A percentile compares a stretch with the other conserved stretches of the same genome.
These are phyloP conservation scores for Macrocybe gigantea DNA, from an alignment of 768 basidiomycete species.

Conservation along the genomic window DNA sequence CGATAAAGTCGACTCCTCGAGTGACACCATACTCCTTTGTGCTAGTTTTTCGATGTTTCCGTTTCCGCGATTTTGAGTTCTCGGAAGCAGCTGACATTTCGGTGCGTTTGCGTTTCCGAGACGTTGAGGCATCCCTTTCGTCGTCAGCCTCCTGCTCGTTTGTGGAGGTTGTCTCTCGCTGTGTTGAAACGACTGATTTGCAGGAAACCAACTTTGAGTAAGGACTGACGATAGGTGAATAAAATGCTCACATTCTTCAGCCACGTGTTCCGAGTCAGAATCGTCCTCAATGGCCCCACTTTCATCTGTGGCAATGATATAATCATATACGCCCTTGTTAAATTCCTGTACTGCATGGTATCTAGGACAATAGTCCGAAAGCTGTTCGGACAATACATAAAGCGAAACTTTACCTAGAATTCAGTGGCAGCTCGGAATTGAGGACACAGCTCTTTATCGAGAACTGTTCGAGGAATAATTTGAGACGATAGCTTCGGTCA, in stretches of 20 bases:
- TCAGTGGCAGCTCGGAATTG: conserved; percentile 92
- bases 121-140: conserved; percentile 10
- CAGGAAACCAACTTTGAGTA: neutral
- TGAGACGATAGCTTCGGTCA: conserved; percentile 90
- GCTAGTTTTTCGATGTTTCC: conserved; percentile 39
- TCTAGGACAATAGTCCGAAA: conserved; percentile 28
- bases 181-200: conserved; percentile 46
- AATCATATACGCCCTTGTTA: conserved; percentile 97
- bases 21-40: conserved; percentile 85
- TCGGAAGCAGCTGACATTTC: conserved; percentile 28
- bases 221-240: neutral
- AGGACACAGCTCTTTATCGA: conserved; percentile 94
- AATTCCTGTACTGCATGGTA: conserved; percentile 98
- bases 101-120: conserved; percentile 57
- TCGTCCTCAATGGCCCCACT: conserved; percentile 48
- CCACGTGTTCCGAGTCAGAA: conserved; percentile 40
- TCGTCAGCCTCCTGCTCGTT: conserved; percentile 14
- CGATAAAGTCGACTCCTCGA: conserved; percentile 94
- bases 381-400: neutral
- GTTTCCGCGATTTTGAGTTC: conserved; percentile 40
- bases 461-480: conserved; percentile 98
- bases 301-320: conserved; percentile 98
- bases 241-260: conserved; percentile 27
- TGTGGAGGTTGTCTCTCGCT: conserved; percentile 31
- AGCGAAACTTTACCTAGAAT: conserved; percentile 60